Conservation (phyloP, 768 basidiomycete genomes). For the Naematelia aurantialba region DNA sequence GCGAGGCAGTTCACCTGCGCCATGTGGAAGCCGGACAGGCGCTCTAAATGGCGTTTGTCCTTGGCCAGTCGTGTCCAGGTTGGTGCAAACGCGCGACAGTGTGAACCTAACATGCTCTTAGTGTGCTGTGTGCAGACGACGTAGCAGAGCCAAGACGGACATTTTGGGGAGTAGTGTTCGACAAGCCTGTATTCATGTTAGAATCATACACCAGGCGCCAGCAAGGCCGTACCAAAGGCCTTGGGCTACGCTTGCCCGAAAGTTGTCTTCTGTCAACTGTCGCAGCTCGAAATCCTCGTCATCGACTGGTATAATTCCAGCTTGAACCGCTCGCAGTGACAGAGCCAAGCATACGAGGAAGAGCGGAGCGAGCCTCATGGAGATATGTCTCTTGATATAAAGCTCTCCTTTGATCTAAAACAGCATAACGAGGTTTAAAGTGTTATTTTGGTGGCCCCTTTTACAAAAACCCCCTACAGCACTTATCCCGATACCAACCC, state of each 20-base stretch:
- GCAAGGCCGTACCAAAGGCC: constrained; percentile 47
- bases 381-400: not conserved
- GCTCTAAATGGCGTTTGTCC: constrained; percentile 53
- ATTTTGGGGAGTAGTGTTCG: constrained; percentile 84
- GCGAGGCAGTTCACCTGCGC: constrained; percentile 79
- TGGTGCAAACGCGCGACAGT: constrained; percentile 74
- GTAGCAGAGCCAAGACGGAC: constrained; percentile 44
- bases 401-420: too few species aligned
- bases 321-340: constrained; percentile 8
- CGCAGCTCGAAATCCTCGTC: constrained; percentile 34
- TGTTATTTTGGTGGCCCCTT: not conserved
- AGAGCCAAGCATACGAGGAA: constrained; percentile 13
- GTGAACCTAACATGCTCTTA: constrained; percentile 53
- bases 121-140: not conserved
- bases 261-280: constrained; percentile 49
- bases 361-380: constrained; percentile 8
- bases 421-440: too few species aligned
- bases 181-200: constrained; percentile 58
- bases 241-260: constrained; percentile 31
- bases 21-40: constrained; percentile 58
- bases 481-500: too few species aligned
- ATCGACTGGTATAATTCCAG: not conserved
- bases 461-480: too few species aligned
- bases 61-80: constrained; percentile 68
- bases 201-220: not conserved